Evolutionary conservation across 768 basidiomycete genomes (phyloP), one percentile per base, ranked within the genome.

Genomic region (Russula abietina): DNA sequence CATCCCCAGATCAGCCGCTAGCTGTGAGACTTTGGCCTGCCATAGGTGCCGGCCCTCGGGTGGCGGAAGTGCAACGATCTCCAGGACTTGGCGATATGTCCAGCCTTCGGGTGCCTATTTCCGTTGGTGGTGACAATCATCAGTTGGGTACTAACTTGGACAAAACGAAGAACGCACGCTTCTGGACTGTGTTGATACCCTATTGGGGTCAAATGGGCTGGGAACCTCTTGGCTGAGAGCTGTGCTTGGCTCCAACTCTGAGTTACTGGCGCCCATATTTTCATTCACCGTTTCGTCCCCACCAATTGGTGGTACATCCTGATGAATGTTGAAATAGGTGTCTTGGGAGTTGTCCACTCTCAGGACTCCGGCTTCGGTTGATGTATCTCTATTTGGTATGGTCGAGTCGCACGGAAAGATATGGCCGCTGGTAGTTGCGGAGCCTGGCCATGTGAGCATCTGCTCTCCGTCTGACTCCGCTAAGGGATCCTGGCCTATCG

Each of bases 31-130:
- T 14, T 46, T 26, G 33, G 2, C 8, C 12, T 48, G 17, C 52
- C 60, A 55, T 24, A 39, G 53, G 24, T 60, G 17, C 19, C 24
- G 60, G 7, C 33, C 33, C 16, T 46, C 60, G 17, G 19, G 26
- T 38, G 53, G 53, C 3, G 45, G 45, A 19, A 38, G 11, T 4
- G 45, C 32, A 4, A 48, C 41, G 12, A 43, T 10, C 28, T 55
- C 55, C 4, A 43, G 28, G n/a, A 56, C 24, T 12, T 53, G 50
- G n/a, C 51, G 56, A 33, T 62, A 62, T 43, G 55, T 53, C 61
- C 61, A 62, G 50, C 61, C 61, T 22, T 16, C 32, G 4, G 43
- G 36, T 28, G 26, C 28, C n/a, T n/a, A n/a, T n/a, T n/a, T n/a
- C 62, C 7, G 39, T 19, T 19, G n/a, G 8, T 2, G 9, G 17